Conservation (phyloP, 2,329 filamentous ascomycete genomes). For the Fusarium annulatum region DNA sequence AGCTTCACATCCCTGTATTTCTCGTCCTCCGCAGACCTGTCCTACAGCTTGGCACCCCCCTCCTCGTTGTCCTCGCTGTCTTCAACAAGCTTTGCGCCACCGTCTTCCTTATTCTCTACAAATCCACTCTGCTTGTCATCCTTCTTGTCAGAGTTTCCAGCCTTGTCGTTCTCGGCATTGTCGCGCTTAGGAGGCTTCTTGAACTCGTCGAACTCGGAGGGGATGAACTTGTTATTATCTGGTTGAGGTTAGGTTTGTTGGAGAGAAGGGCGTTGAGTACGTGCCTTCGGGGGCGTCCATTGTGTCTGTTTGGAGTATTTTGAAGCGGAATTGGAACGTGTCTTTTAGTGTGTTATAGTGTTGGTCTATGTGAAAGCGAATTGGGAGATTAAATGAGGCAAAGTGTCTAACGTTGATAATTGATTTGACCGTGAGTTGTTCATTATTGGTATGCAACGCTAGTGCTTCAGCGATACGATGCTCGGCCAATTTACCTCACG, state of each 20-base stretch:
- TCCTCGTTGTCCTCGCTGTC: neutral
- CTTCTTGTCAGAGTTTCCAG: neutral
- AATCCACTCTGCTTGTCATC: neutral
- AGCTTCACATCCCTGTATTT: neutral
- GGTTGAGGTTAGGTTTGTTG: neutral
- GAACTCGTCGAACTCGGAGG: neutral
- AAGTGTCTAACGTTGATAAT: neutral
- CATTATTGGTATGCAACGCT: neutral
- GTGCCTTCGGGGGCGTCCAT: neutral
- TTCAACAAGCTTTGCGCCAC: neutral
- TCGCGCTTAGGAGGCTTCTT: neutral
- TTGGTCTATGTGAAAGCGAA: neutral
- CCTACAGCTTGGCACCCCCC: slow-evolving; percentile 10
- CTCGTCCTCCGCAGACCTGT: too few species aligned
- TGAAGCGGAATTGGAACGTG: neutral
- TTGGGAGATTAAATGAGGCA: neutral
- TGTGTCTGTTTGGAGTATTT: neutral
- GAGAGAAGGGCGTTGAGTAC: fast-evolving
- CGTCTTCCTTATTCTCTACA: neutral
- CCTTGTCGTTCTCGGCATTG: neutral
- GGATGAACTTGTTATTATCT: slow-evolving; percentile 5
- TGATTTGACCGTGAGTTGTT: neutral
- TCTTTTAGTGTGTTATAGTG: neutral
- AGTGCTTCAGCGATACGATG: neutral
- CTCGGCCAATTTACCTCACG: neutral